Conservation (phyloP, 2,329 filamentous ascomycete species). For the Arthrobotrys megalospora region DNA sequence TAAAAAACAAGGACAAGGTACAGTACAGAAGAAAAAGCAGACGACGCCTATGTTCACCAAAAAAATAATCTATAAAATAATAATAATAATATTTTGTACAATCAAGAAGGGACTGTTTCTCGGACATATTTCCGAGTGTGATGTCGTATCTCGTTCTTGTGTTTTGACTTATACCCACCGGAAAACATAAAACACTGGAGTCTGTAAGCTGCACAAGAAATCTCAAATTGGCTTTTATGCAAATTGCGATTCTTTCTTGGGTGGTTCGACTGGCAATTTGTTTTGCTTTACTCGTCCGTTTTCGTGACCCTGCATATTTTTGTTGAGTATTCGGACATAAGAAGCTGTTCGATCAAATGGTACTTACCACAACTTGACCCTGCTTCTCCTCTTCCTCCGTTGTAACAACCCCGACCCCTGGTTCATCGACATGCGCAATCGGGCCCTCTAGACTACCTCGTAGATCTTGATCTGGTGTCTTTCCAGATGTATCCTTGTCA, state of each 20-base stretch:
- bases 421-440: constrained; percentile 63
- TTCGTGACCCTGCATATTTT: constrained; percentile 45
- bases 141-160: constrained; percentile 19
- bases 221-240: constrained; percentile 6
- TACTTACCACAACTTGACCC: constrained; percentile 54
- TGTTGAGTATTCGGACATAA: neutral
- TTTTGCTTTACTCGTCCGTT: constrained; percentile 57
- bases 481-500: constrained; percentile 43
- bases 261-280: constrained; percentile 44
- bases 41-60: constrained; percentile 48
- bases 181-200: neutral
- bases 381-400: constrained; percentile 54
- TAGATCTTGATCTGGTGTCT: constrained; percentile 49
- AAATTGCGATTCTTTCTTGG: constrained; percentile 41
- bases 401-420: constrained; percentile 57
- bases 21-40: constrained; percentile 23
- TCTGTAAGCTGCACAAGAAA: neutral
- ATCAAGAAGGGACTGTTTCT: constrained; percentile 13
- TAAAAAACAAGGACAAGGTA: constrained; percentile 27
- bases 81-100: constrained; percentile 48
- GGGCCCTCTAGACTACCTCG: constrained; percentile 62
- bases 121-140: constrained; percentile 2
- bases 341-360: neutral
- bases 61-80: constrained; percentile 35
- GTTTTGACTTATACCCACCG: constrained; percentile 1